These are phyloP conservation scores for Psilocybe cyanescens DNA, from an alignment of 768 basidiomycete genomes.

Conservation along the genomic window DNA sequence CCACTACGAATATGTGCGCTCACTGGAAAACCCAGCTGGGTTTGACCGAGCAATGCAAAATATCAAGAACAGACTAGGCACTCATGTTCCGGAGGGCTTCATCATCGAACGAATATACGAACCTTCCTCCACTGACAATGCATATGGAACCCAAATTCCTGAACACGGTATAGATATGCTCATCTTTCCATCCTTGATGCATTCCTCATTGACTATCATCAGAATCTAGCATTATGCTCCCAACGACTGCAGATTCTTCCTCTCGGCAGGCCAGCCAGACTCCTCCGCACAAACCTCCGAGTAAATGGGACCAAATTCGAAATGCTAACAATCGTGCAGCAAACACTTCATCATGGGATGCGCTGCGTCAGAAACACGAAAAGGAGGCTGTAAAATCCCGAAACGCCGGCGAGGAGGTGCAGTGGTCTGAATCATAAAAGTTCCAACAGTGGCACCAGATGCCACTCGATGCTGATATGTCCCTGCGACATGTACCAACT, in stretches of 20 bases:
- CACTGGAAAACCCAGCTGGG: constrained; percentile 42
- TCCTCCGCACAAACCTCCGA: constrained; percentile 26
- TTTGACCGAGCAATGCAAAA: constrained; percentile 45
- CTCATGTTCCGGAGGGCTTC: constrained; percentile 26
- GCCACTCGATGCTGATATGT: background rate
- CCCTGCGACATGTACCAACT: background rate
- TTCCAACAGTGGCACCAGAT: too few relatives aligned
- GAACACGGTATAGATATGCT: constrained; percentile 11
- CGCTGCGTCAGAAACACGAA: constrained; percentile 62
- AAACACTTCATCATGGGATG: constrained; percentile 67
- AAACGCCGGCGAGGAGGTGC: constrained; percentile 4
- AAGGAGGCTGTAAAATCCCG: constrained; percentile 29
- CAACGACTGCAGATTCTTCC: constrained; percentile 14
- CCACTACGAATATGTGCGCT: constrained; percentile 39
- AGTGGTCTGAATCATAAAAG: constrained; percentile 6
- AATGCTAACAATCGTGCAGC: constrained; percentile 47
- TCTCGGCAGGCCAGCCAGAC: background rate
- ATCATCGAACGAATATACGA: constrained; percentile 30
- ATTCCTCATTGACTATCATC: background rate
- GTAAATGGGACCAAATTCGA: constrained; percentile 72
- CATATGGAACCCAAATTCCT: constrained; percentile 4
- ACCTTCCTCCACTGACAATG: constrained; percentile 15
- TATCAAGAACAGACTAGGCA: constrained; percentile 47
- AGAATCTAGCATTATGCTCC: constrained; percentile 16
- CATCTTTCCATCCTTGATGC: background rate